Base-by-base conservation (phyloP, 148 eudicot species). In the Chenopodium suecicum region DNA sequence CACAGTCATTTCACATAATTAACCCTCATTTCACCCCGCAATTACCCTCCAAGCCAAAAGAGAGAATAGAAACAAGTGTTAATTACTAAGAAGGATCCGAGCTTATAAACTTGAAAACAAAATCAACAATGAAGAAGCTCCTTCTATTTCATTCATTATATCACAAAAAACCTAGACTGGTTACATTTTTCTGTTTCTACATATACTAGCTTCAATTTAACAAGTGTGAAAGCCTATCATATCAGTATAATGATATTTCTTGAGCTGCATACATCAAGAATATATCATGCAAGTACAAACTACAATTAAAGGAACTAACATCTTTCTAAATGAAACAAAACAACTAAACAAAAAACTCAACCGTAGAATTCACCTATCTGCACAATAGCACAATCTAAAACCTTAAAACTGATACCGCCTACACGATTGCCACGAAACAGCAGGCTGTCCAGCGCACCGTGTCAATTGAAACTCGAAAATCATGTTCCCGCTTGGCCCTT, bases 401-500 rank as follows among this genome's bases (percentile, higher is more conserved):
- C 70, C 77, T 48, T 69, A 72, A 10, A 62, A 60, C 25, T 68
- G 27, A 47, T 29, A 54, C 82, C 60, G 22, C 68, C 82, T 80
- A 46, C 71, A 80, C 13, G 2, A n/a, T 9, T 41, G 70, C 86
- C 86, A 68, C 14, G 80, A 60, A 27, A 84, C 70, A 4, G 41
- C 12, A 48, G 87, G 78, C 75, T 89, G 92, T 20, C 80, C 87
- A 4, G 85, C 68, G 7, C 75, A 13, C 44, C 91, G 86, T 7
- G 66, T 13, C 76, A 91, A 41, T 44, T 80, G 81, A 66, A 91
- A 93, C 89, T 77, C 85, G 31, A 48, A 91, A 9, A 88, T 87
- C 87, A 86, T 23, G 41, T 86, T 88, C 20, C 88, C 87, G 17
- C 63, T 44, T 4, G 52, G 12, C 64, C 66, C 79, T 67, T 76